A percentile compares a stretch with the other conserved stretches of the same genome.
These are phyloP conservation scores for Striga hermonthica DNA, from an alignment of 305 asterid species.

Conservation along the genomic window DNA sequence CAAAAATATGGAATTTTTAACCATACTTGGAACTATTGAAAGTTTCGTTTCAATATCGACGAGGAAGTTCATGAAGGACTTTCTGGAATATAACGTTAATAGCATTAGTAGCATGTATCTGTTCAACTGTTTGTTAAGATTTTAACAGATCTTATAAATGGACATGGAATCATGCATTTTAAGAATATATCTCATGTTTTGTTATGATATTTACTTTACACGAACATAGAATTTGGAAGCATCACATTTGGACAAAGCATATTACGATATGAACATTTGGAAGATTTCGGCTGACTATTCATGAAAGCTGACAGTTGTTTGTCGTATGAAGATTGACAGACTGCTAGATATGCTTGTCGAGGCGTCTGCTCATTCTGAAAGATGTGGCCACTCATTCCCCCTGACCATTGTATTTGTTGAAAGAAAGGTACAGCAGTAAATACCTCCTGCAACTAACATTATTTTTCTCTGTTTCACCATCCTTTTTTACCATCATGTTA, in stretches of 20 bases:
- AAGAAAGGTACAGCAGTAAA: conserved; percentile 59
- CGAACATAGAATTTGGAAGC: conserved; percentile 5
- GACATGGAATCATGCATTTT: conserved; percentile 9
- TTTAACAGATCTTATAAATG: not conserved
- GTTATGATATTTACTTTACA: not conserved
- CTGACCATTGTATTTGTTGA: conserved; percentile 94
- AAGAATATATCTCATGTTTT: conserved; percentile 7
- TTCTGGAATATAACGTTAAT: not conserved
- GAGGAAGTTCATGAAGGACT: conserved; percentile 10
- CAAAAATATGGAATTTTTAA: conserved; percentile 2
- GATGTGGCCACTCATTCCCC: conserved; percentile 62
- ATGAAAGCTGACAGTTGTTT: conserved; percentile 27
- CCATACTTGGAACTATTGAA: conserved; percentile 9
- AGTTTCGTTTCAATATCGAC: conserved; percentile 7
- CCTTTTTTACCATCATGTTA: conserved; percentile 22
- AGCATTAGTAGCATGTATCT: not conserved
- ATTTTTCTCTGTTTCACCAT: conserved; percentile 14
- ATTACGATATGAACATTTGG: conserved; percentile 13
- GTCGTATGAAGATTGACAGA: conserved; percentile 71
- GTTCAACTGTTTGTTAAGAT: not conserved
- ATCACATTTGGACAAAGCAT: conserved; percentile 25
- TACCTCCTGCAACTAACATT: conserved; percentile 15
- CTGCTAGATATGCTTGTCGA: conserved; percentile 80
- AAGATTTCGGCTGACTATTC: conserved; percentile 14
- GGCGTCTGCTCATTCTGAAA: conserved; percentile 74